Percentiles rank a stretch among this genome's conserved stretches.
These are phyloP conservation scores for Calocybe gambosa DNA, from an alignment of 1,284 basidiomycete genomes.

Conservation along the genomic window DNA sequence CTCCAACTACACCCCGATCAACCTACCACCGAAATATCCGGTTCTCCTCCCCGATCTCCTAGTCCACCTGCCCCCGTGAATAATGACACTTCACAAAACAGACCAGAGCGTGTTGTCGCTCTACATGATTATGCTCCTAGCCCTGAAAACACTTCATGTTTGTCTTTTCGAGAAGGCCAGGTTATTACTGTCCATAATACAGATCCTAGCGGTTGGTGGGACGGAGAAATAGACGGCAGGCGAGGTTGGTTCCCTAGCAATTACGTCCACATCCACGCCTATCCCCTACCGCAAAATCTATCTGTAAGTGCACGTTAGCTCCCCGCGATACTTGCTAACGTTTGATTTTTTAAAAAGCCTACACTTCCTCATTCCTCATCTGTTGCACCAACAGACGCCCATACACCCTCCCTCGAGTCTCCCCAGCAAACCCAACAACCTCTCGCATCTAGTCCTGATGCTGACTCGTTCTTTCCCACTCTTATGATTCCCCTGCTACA, in stretches of 20 bases:
- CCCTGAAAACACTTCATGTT: constrained; percentile 70
- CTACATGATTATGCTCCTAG: constrained; percentile 83
- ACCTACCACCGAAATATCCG: constrained; percentile 16
- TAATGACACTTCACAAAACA: constrained; percentile 39
- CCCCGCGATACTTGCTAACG: neutral
- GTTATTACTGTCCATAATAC: constrained; percentile 85
- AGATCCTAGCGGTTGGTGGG: constrained; percentile 96
- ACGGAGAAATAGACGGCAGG: constrained; percentile 83
- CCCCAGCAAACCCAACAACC: constrained; percentile 36
- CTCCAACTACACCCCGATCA: constrained; percentile 32
- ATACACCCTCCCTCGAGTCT: constrained; percentile 32
- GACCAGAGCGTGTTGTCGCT: constrained; percentile 71
- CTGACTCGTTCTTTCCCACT: constrained; percentile 61
- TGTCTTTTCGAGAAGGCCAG: constrained; percentile 86
- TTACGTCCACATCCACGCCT: constrained; percentile 60
- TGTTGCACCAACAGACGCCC: constrained; percentile 46
- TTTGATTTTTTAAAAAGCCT: constrained; percentile 12
- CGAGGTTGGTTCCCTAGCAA: constrained; percentile 99
- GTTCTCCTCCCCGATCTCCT: constrained; percentile 24
- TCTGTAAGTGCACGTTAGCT: constrained; percentile 32
- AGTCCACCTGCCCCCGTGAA: constrained; percentile 33
- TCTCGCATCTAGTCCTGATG: constrained; percentile 40
- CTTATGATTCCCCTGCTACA: constrained; percentile 77
- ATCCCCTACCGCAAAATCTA: constrained; percentile 23
- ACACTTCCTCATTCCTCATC: constrained; percentile 46